These are phyloP conservation scores for Rhizodiscina lignyota DNA, from an alignment of 495 filamentous ascomycete species.

Conservation along the genomic window DNA sequence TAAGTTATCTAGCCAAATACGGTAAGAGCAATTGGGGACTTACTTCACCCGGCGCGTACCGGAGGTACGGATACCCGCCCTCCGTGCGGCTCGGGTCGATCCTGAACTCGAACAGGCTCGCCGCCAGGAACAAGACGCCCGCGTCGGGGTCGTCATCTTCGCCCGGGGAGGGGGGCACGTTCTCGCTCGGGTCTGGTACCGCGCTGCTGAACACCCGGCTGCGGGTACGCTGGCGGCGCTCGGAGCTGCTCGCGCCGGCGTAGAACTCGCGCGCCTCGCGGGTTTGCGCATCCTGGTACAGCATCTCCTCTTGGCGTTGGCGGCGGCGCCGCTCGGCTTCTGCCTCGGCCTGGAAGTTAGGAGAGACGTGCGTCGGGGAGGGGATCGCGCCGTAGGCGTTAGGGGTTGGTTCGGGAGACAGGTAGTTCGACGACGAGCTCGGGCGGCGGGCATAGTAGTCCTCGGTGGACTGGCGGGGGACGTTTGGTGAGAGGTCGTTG, in stretches of 20 bases:
- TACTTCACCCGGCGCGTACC: constrained; percentile 81
- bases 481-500: no score
- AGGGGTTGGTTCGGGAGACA: constrained; percentile 4
- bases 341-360: no score
- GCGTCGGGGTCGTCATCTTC: constrained; percentile 21
- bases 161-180: constrained; percentile 3
- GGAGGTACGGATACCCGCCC: constrained; percentile 89
- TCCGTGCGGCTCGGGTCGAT: constrained; percentile 83
- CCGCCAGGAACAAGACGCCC: constrained; percentile 68
- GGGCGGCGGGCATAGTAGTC: no score
- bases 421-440: no score
- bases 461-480: no score
- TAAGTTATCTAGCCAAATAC: neutral
- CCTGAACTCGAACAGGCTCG: constrained; percentile 90
- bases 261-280: no score
- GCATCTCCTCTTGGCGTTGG: no score
- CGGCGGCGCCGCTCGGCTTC: no score
- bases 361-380: no score
- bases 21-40: constrained; percentile 9
- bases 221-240: no score
- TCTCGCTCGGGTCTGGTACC: neutral
- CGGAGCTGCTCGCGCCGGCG: no score
- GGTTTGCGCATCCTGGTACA: no score
- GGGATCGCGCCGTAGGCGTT: constrained; percentile 1
- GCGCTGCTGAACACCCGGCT: constrained; percentile 1